Evolutionary conservation across 2,329 filamentous ascomycete species (phyloP).

Genomic region (Trichoderma cornu-damae): DNA sequence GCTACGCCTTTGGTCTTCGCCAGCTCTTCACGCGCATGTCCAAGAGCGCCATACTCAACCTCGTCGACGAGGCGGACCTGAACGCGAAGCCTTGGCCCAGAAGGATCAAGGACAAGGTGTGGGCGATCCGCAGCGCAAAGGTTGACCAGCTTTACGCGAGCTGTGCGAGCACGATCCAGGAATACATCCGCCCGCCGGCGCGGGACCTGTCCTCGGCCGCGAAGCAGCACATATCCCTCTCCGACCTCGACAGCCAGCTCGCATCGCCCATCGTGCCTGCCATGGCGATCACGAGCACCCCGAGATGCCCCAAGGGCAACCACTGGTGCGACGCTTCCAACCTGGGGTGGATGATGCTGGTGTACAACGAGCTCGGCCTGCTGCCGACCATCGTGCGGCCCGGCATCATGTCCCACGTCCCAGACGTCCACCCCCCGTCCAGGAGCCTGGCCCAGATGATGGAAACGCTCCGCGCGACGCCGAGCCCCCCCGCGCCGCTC

Average conservation of each 20-base stretch:
- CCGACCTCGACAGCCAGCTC: constrained; percentile 23
- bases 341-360: constrained; percentile 51
- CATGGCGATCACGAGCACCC: constrained; percentile 33
- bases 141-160: constrained; percentile 46
- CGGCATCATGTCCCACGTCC: constrained; percentile 25
- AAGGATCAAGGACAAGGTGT: constrained; percentile 44
- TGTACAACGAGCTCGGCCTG: constrained; percentile 44
- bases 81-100: constrained; percentile 43
- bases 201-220: constrained; percentile 20
- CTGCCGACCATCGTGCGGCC: constrained; percentile 38
- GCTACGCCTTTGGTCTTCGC: constrained; percentile 48
- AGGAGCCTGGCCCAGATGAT: constrained; percentile 44
- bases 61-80: constrained; percentile 41
- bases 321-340: constrained; percentile 49
- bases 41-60: constrained; percentile 45
- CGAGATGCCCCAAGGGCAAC: constrained; percentile 47
- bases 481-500: constrained; percentile 40
- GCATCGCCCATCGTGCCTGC: constrained; percentile 18
- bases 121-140: constrained; percentile 45
- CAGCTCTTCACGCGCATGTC: constrained; percentile 47
- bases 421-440: constrained; percentile 26
- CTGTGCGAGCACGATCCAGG: constrained; percentile 41
- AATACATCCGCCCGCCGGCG: constrained; percentile 38
- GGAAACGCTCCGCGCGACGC: constrained; percentile 39
- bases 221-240: constrained; percentile 21